A percentile compares a stretch with the other conserved stretches of the same genome.
Conservation (phyloP, 257 asterid species). For the Dorcoceras hygrometricum region DNA sequence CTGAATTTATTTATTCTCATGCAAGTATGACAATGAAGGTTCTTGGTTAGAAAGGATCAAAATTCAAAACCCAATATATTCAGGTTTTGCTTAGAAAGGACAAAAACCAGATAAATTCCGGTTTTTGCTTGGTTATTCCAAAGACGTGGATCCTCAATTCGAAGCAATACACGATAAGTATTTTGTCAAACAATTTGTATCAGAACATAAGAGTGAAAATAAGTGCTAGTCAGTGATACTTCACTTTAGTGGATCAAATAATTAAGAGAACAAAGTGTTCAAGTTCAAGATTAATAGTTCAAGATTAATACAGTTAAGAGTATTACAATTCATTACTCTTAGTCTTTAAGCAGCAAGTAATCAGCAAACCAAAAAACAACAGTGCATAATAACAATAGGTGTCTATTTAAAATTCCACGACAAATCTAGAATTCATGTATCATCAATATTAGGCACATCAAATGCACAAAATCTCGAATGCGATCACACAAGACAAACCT, state of each 20-base stretch:
- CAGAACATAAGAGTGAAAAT: not conserved
- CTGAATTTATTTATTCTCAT: not conserved
- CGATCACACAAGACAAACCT: conserved; percentile 4
- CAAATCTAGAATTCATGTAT: not conserved
- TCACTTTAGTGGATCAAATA: not conserved
- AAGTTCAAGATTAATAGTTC: not conserved
- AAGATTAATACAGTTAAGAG: not conserved
- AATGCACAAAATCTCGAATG: conserved; percentile 19
- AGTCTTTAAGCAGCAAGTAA: not conserved
- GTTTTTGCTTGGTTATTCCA: not conserved
- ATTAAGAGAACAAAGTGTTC: not conserved
- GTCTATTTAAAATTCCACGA: not conserved
- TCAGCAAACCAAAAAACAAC: not conserved
- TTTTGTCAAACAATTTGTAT: not conserved
- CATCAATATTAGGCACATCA: conserved; percentile 12
- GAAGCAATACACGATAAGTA: not conserved
- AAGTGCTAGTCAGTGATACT: not conserved
- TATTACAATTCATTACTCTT: not conserved
- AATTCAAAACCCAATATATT: not conserved
- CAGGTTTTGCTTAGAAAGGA: not conserved
- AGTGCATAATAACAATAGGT: not conserved
- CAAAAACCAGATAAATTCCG: not conserved
- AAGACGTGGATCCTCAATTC: not conserved
- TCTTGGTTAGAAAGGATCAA: not conserved
- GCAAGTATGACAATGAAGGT: not conserved